phyloP scores from a whole-genome alignment of 768 basidiomycete species.

The Candolleomyces efflorescens region DNA sequence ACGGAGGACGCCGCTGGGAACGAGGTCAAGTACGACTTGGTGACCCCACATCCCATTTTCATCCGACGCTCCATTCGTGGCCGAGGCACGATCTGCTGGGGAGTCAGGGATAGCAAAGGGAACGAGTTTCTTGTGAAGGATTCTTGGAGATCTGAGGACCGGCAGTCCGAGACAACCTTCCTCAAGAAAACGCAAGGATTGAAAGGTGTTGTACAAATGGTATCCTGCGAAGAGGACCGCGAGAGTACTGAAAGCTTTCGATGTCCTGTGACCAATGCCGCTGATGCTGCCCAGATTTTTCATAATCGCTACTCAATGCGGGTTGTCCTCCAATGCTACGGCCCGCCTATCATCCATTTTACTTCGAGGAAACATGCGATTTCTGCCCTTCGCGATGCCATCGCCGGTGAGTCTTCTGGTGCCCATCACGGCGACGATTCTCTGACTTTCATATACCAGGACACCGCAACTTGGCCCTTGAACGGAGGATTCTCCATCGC shows the following conservation, averaged over 20 bases:
- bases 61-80: neutral
- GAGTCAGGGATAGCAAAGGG: neutral
- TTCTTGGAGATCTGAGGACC: neutral
- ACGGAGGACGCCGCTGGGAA: neutral
- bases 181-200: neutral
- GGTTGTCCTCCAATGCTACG: neutral
- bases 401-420: too few relatives aligned
- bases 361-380: neutral
- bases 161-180: neutral
- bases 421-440: too few relatives aligned
- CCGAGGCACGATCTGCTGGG: neutral
- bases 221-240: neutral
- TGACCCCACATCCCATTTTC: neutral
- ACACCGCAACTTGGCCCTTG: neutral
- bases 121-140: neutral
- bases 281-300: neutral
- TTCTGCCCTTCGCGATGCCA: neutral
- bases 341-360: neutral
- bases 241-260: neutral
- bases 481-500: too few relatives aligned
- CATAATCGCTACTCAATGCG: neutral
- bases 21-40: neutral
- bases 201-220: neutral
- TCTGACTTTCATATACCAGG: neutral
- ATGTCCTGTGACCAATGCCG: neutral